A percentile compares a stretch with the other conserved stretches of the same genome.
phyloP scores from a whole-genome alignment of 495 filamentous ascomycete species.

The Penicillium odoratum region DNA sequence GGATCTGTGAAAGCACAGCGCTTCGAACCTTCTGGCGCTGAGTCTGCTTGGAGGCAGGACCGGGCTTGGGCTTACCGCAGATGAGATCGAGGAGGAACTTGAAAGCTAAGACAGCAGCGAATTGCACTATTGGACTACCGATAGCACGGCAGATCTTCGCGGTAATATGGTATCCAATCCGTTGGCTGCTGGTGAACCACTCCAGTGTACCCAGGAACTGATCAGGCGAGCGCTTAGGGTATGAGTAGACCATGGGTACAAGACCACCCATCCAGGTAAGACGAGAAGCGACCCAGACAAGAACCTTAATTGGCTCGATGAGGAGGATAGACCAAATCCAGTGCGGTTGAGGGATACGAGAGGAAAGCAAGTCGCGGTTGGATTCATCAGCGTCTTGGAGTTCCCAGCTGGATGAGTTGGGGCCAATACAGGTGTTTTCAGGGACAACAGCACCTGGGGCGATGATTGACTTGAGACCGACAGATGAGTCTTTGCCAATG shows the following conservation, averaged over 20 bases:
- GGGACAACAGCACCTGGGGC: slow-evolving; percentile 43
- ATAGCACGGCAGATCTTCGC: slow-evolving; percentile 31
- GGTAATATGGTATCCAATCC: slow-evolving; percentile 42
- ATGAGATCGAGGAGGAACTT: slow-evolving; percentile 26
- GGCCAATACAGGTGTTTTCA: slow-evolving; percentile 41
- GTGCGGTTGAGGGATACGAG: slow-evolving; percentile 33
- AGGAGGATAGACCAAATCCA: slow-evolving; percentile 30
- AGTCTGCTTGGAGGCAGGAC: slow-evolving; percentile 23
- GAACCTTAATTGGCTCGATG: slow-evolving; percentile 28
- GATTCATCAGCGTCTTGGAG: slow-evolving; percentile 37
- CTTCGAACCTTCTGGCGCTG: slow-evolving; percentile 34
- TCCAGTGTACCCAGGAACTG: slow-evolving; percentile 29
- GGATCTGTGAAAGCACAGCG: slow-evolving; percentile 32
- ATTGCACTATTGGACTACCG: slow-evolving; percentile 36
- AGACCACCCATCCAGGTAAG: slow-evolving; percentile 43
- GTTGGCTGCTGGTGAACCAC: slow-evolving; percentile 39
- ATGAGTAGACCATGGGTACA: slow-evolving; percentile 31
- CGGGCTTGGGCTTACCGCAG: slow-evolving; percentile 31
- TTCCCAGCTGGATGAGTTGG: slow-evolving; percentile 50
- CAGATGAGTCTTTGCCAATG: slow-evolving; percentile 34
- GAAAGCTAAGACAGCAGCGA: slow-evolving; percentile 29
- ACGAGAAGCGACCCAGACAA: slow-evolving; percentile 28
- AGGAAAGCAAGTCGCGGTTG: slow-evolving; percentile 33
- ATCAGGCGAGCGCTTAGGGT: slow-evolving; percentile 19
- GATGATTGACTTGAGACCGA: slow-evolving; percentile 40